Base-by-base conservation (phyloP, 164 flowering plant genomes). In the Stephania cephalantha region DNA sequence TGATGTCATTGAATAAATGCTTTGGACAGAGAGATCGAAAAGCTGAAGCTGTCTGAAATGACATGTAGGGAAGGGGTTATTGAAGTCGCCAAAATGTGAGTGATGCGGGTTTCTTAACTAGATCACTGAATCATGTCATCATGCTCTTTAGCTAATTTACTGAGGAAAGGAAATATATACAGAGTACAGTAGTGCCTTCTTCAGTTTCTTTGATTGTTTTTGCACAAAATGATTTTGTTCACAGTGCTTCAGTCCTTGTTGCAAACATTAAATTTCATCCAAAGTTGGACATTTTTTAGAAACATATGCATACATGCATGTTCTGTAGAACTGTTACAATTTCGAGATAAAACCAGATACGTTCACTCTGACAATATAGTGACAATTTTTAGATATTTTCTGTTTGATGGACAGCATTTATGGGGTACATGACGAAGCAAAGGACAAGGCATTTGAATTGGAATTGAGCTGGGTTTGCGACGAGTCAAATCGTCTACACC, bases 381-480 rank as follows among this genome's bases (percentile, higher is more conserved):
- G 4, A 35, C 42, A 35, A 35, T 35, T 35, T 35, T 4, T 0
- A 35, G 71, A 30, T 6, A 31, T 30, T 65, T 25, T 50, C 5
- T 29, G 22, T 72, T 52, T 46, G 30, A 13, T 66, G 35, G 65
- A 69, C 93, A 94, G 97, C 72, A 93, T 95, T 71, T 95, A 93
- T 78, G 86, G 87, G 55, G 90, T 95, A 6, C 98, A 95, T 78
- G 97, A 95, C 80, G 98, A 95, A 83, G 98, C 98, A 9, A 95
- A 95, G 85, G 97, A 95, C 85, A 95, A 95, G 84, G 97, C 94
- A 9, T 95, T 95, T 77, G 97, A 95, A 84, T 78, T 91, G 84
- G 98, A 95, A 81, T 79, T 95, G 94, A 93, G 97, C 79, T 95
- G 97, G 98, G 90, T 90, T n/a, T 95, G 98, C 78, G 97, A 95